phyloP scores from a whole-genome alignment of 768 basidiomycete genomes.

The Lactarius sp. region DNA sequence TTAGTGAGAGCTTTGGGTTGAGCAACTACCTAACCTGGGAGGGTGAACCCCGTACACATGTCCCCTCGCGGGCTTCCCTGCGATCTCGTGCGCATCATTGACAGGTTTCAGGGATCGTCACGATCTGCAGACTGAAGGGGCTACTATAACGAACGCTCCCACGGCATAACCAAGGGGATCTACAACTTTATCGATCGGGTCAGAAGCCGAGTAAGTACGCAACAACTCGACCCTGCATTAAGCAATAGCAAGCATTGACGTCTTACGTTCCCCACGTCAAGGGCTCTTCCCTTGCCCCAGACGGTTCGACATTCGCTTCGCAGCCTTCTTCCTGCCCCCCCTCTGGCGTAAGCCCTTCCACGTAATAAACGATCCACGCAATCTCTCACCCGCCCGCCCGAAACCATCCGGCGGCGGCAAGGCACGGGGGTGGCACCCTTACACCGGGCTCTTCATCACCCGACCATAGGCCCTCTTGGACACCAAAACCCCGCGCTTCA shows the following conservation, averaged over 20 bases:
- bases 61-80: neutral
- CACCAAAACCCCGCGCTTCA: conserved; percentile 1
- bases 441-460: conserved; percentile 22
- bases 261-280: neutral
- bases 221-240: too few species aligned
- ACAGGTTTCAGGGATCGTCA: conserved; percentile 30
- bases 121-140: conserved; percentile 27
- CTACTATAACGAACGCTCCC: conserved; percentile 27
- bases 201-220: conserved; percentile 22
- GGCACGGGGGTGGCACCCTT: conserved; percentile 26
- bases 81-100: neutral
- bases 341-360: conserved; percentile 25
- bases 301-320: conserved; percentile 31
- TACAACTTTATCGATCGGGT: conserved; percentile 28
- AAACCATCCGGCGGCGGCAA: neutral
- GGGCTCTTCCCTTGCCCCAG: conserved; percentile 28
- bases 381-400: too few species aligned
- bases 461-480: neutral
- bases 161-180: conserved; percentile 29
- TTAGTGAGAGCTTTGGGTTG: conserved; percentile 25
- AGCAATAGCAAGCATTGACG: too few species aligned
- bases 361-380: neutral
- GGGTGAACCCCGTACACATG: neutral
- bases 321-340: conserved; percentile 31
- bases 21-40: conserved; percentile 27